Conservation (phyloP, 202 grass and related monocot genomes). For the Digitaria exilis region DNA sequence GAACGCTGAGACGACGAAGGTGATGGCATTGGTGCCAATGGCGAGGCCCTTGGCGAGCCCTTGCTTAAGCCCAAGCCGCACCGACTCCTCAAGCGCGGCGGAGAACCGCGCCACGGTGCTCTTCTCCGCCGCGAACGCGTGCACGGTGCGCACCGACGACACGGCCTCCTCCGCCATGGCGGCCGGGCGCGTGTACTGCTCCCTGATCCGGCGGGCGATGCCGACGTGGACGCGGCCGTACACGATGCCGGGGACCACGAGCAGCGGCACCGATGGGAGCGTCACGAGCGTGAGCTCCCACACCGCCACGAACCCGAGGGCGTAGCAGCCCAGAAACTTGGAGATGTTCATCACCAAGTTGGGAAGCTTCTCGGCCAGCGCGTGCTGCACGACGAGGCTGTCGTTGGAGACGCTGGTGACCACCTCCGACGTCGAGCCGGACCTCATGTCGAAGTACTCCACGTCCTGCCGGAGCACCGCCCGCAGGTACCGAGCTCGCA, state of each 20-base stretch:
- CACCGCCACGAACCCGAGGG: constrained; percentile 42
- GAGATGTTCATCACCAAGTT: constrained; percentile 69
- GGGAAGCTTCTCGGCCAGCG: constrained; percentile 75
- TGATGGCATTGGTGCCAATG: constrained; percentile 66
- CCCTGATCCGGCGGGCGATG: constrained; percentile 56
- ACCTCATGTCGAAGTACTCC: constrained; percentile 84
- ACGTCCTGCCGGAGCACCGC: constrained; percentile 81
- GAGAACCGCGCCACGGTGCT: constrained; percentile 64
- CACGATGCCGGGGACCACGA: neutral
- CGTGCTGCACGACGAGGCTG: constrained; percentile 76
- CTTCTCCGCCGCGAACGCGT: too few species aligned
- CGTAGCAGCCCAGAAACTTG: constrained; percentile 60
- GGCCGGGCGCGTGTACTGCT: constrained; percentile 59
- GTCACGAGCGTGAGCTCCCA: constrained; percentile 61
- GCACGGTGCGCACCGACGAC: constrained; percentile 48
- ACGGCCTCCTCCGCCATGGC: constrained; percentile 68
- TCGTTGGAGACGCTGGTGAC: constrained; percentile 77
- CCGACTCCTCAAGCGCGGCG: constrained; percentile 57
- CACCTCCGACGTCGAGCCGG: constrained; percentile 60
- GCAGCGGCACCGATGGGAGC: constrained; percentile 48
- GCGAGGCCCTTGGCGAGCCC: constrained; percentile 73
- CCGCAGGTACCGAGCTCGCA: constrained; percentile 66
- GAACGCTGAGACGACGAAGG: constrained; percentile 69
- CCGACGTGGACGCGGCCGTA: neutral
- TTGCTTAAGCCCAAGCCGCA: constrained; percentile 59